phyloP scores from a whole-genome alignment of 2,329 filamentous ascomycete species.

The Monosporascus ibericus region DNA sequence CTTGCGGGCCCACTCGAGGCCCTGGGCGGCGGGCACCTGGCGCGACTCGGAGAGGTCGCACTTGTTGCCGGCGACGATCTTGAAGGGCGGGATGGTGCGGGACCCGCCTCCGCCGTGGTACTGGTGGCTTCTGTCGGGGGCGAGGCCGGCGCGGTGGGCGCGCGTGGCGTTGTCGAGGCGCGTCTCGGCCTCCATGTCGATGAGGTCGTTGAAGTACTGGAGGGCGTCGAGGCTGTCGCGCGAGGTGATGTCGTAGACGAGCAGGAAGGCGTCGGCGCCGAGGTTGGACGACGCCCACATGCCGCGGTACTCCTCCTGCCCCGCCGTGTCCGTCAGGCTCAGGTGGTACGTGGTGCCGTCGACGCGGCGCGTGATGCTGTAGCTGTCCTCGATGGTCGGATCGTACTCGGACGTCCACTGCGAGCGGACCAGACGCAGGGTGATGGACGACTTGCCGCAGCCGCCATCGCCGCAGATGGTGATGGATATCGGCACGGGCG shows the following conservation, averaged over 20 bases:
- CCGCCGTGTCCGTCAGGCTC: slow-evolving; percentile 74
- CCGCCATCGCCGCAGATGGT: slow-evolving; percentile 85
- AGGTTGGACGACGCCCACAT: slow-evolving; percentile 80
- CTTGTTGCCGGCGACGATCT: slow-evolving; percentile 82
- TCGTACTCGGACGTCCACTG: slow-evolving; percentile 83
- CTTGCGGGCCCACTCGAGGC: slow-evolving; percentile 70
- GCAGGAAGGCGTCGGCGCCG: slow-evolving; percentile 72
- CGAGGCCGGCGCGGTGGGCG: slow-evolving; percentile 38
- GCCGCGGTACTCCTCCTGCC: slow-evolving; percentile 84
- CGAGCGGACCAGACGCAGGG: slow-evolving; percentile 71
- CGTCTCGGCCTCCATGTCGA: slow-evolving; percentile 75
- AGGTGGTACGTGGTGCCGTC: slow-evolving; percentile 78
- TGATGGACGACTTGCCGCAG: slow-evolving; percentile 81
- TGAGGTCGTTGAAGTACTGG: slow-evolving; percentile 74
- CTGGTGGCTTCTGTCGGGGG: slow-evolving; percentile 14
- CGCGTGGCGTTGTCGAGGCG: slow-evolving; percentile 56
- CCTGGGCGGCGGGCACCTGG: slow-evolving; percentile 62
- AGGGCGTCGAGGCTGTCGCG: slow-evolving; percentile 62
- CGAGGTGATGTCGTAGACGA: slow-evolving; percentile 83
- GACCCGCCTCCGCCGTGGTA: slow-evolving; percentile 26
- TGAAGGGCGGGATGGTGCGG: slow-evolving; percentile 63
- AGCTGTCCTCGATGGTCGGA: slow-evolving; percentile 78
- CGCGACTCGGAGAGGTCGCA: slow-evolving; percentile 70
- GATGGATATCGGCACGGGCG: slow-evolving; percentile 58
- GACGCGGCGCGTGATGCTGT: slow-evolving; percentile 73